Conservation (phyloP, 1,284 basidiomycete species). For the Ganoderma lucidum region DNA sequence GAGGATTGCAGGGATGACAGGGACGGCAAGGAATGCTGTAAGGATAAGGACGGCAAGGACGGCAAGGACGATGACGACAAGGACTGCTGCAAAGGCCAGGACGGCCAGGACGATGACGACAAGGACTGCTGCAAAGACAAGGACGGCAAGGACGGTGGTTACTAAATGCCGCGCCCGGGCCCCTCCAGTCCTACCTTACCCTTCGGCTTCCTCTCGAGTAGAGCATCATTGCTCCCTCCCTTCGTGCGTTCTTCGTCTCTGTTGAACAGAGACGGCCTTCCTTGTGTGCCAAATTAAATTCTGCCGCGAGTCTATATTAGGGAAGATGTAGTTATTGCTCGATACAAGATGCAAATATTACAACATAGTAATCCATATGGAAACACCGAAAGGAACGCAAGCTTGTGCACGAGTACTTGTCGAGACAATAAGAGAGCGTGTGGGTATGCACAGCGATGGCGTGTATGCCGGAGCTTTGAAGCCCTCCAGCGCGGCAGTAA, state of each 20-base stretch:
- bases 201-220: too few species aligned
- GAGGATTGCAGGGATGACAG: not conserved
- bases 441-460: not conserved
- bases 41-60: too few species aligned
- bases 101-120: not conserved
- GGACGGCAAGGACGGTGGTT: not conserved
- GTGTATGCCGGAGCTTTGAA: not conserved
- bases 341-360: not conserved
- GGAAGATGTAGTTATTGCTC: not conserved
- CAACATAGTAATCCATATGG: not conserved
- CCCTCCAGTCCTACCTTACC: not conserved
- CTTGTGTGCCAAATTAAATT: not conserved
- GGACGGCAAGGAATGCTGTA: not conserved
- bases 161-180: not conserved
- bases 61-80: too few species aligned
- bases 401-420: not conserved
- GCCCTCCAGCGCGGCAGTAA: too few species aligned
- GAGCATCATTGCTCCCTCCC: not conserved
- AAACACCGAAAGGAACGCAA: not conserved
- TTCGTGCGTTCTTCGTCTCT: not conserved
- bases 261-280: not conserved
- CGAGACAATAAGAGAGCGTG: not conserved
- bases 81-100: too few species aligned
- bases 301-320: not conserved
- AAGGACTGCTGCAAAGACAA: too few species aligned